Percentiles rank a stretch among this genome's conserved stretches.
These are phyloP conservation scores for Neonothopanus nambi DNA, from an alignment of 1,284 basidiomycete species.

Conservation along the genomic window DNA sequence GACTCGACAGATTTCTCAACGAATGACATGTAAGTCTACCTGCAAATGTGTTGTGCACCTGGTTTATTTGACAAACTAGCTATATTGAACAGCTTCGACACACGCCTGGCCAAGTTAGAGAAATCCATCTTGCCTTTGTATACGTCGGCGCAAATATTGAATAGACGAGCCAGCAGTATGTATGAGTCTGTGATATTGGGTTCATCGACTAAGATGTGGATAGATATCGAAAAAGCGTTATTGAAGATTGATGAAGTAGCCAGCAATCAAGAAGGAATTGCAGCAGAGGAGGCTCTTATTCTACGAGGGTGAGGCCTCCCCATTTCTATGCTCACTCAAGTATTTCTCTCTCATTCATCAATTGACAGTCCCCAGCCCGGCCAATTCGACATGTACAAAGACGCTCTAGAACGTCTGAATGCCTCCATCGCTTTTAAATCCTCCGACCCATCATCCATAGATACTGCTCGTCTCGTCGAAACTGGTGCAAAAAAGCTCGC, in stretches of 20 bases:
- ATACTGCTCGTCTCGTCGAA: conserved; percentile 69
- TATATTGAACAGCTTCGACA: conserved; percentile 77
- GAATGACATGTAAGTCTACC: conserved; percentile 70
- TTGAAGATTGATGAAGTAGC: conserved; percentile 76
- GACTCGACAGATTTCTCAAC: conserved; percentile 76
- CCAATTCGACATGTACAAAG: conserved; percentile 63
- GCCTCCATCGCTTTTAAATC: conserved; percentile 77
- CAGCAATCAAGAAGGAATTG: conserved; percentile 73
- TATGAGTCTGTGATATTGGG: too few species aligned
- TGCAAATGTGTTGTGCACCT: neutral
- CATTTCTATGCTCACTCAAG: neutral
- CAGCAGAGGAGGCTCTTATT: conserved; percentile 74
- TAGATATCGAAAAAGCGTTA: conserved; percentile 78
- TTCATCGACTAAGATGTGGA: neutral
- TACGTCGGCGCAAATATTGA: conserved; percentile 71
- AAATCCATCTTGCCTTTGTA: conserved; percentile 80
- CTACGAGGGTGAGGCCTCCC: conserved; percentile 59
- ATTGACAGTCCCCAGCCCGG: conserved; percentile 63
- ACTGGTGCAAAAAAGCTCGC: conserved; percentile 78
- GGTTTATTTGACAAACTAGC: conserved; percentile 46
- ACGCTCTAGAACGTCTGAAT: conserved; percentile 72
- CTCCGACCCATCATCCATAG: conserved; percentile 54
- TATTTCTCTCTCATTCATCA: neutral
- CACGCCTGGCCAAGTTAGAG: conserved; percentile 73
- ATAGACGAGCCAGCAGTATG: conserved; percentile 67